Percentiles rank a stretch among this genome's conserved stretches.
Conservation (phyloP, 2,329 filamentous ascomycete genomes). For the Apiospora hydei region DNA sequence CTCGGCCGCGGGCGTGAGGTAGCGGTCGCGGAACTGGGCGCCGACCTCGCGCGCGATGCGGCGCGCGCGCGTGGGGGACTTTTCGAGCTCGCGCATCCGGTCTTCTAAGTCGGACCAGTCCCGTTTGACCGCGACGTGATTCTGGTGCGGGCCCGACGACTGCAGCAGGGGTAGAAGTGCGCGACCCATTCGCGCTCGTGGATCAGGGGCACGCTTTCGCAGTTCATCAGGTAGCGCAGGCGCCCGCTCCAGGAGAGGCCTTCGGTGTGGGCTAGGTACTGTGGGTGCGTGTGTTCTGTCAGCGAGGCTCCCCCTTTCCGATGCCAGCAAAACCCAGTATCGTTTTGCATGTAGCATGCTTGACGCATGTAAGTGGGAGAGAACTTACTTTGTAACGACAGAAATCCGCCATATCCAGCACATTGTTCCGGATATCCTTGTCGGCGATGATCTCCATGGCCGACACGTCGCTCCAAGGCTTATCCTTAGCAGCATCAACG, state of each 20-base stretch:
- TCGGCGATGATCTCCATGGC: conserved; percentile 30
- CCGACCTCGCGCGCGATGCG: conserved; percentile 49
- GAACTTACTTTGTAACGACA: conserved; percentile 33
- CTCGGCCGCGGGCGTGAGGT: conserved; percentile 61
- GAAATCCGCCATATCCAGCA: conserved; percentile 37
- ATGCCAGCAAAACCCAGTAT: too few relatives aligned
- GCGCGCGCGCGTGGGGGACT: conserved; percentile 51
- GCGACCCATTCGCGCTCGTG: conserved; percentile 56
- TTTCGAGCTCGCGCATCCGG: conserved; percentile 49
- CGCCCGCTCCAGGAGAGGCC: conserved; percentile 61
- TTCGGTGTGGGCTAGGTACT: conserved; percentile 60
- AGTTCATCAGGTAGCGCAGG: conserved; percentile 61
- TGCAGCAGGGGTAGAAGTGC: conserved; percentile 53
- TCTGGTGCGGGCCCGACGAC: conserved; percentile 50
- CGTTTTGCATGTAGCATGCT: too few relatives aligned
- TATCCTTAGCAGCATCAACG: conserved; percentile 34
- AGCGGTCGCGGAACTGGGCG: conserved; percentile 50
- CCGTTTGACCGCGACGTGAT: conserved; percentile 55
- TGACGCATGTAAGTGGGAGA: too few relatives aligned
- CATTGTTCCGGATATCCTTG: conserved; percentile 35
- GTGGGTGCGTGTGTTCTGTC: conserved; percentile 31
- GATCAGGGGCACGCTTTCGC: conserved; percentile 54
- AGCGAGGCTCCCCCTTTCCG: neutral
- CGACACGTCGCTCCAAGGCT: conserved; percentile 39
- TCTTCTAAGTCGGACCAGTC: conserved; percentile 49